Evolutionary conservation across 1,139 yeast genomes (phyloP).

Genomic region (Candida glucosophila): DNA sequence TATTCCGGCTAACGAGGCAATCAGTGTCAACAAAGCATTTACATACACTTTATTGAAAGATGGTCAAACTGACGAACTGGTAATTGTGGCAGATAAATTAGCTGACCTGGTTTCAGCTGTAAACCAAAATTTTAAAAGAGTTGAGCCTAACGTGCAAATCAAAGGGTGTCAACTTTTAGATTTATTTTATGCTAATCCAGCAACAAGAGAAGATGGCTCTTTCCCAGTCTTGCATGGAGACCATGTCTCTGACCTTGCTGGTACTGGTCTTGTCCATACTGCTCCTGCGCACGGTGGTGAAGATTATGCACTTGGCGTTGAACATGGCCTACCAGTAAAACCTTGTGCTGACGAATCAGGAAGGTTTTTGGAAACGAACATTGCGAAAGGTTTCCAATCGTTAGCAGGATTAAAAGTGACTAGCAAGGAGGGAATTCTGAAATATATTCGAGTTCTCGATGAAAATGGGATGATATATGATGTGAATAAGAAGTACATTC

Average conservation of each 20-base stretch:
- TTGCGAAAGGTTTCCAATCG: conserved; percentile 30
- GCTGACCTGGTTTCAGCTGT: conserved; percentile 17
- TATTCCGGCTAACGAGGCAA: conserved; percentile 76
- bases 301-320: conserved; percentile 68
- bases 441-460: conserved; percentile 29
- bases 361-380: conserved; percentile 39
- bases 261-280: conserved; percentile 93
- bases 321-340: conserved; percentile 46
- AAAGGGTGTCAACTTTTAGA: conserved; percentile 40
- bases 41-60: conserved; percentile 46
- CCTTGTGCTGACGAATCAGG: conserved; percentile 82
- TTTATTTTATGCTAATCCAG: conserved; percentile 48
- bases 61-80: conserved; percentile 21
- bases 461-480: conserved; percentile 39
- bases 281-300: conserved; percentile 99
- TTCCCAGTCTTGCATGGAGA: conserved; percentile 69
- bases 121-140: conserved; percentile 29
- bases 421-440: conserved; percentile 41
- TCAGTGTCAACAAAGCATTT: conserved; percentile 57
- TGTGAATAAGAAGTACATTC: conserved; percentile 46
- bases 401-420: conserved; percentile 56
- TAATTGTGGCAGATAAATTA: conserved; percentile 45
- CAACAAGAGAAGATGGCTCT: conserved; percentile 23
- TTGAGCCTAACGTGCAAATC: conserved; percentile 11
- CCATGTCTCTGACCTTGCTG: conserved; percentile 75